Percentiles rank a stretch among this genome's conserved stretches.
Evolutionary conservation across 179 eudicot genomes (phyloP).

Genomic region (Beta corolliflora): DNA sequence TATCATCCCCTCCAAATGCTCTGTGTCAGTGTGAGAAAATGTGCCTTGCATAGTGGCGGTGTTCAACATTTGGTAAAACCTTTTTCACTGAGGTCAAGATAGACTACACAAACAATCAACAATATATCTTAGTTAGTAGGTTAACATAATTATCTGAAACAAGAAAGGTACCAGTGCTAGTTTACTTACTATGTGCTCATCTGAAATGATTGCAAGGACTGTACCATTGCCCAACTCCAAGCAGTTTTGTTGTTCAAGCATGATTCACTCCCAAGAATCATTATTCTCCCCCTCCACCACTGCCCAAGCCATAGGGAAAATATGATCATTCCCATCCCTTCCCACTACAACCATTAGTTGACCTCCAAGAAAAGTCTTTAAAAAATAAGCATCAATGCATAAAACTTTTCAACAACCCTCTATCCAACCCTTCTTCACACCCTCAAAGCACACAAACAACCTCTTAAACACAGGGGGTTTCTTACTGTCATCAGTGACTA

Average conservation of each 20-base stretch:
- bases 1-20: background rate
- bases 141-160: too few species aligned
- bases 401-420: background rate
- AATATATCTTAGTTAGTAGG: background rate
- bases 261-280: background rate
- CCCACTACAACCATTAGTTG: background rate
- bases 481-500: too few species aligned
- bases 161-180: too few species aligned
- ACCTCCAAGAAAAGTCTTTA: background rate
- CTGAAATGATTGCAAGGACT: background rate
- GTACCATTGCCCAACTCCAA: background rate
- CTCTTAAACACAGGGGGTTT: too few species aligned
- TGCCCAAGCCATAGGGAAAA: background rate
- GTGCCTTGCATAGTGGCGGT: background rate
- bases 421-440: too few species aligned
- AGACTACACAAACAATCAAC: background rate
- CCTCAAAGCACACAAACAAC: background rate
- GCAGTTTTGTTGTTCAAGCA: background rate
- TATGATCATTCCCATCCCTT: background rate
- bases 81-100: background rate
- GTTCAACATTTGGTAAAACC: background rate
- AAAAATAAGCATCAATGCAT: background rate
- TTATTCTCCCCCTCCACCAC: background rate
- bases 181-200: background rate
- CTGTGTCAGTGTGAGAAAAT: background rate